Percentiles rank a stretch among this genome's conserved stretches.
phyloP scores from a whole-genome alignment of 306 rosid genomes.

The Sindora glabra region DNA sequence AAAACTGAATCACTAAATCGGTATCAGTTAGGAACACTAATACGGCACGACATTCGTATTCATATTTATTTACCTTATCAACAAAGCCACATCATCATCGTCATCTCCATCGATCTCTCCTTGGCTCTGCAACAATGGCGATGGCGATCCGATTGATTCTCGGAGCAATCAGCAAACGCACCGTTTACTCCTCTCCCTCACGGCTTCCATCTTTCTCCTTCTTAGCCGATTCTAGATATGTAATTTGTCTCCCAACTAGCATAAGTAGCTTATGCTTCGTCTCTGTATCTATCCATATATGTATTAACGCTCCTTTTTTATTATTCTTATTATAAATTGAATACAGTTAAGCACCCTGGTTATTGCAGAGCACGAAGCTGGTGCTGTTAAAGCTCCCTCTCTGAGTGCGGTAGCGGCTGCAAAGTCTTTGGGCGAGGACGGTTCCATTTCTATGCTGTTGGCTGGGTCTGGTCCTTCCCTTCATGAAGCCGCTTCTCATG shows the following conservation, averaged over 20 bases:
- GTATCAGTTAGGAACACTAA: background rate
- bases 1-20: no score
- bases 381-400: slow-evolving; percentile 54
- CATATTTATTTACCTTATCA: no score
- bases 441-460: slow-evolving; percentile 60
- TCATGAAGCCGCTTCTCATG: slow-evolving; percentile 65
- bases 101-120: background rate
- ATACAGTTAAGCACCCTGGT: slow-evolving; percentile 76
- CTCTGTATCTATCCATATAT: background rate
- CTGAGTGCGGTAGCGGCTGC: slow-evolving; percentile 76
- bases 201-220: slow-evolving; percentile 11
- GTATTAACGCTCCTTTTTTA: background rate
- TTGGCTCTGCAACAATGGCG: slow-evolving; percentile 42
- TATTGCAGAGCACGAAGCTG: slow-evolving; percentile 74
- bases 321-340: background rate
- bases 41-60: background rate
- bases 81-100: background rate
- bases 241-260: slow-evolving; percentile 15
- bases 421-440: slow-evolving; percentile 37
- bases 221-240: slow-evolving; percentile 43
- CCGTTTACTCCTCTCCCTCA: slow-evolving; percentile 20
- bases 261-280: background rate
- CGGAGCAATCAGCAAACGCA: slow-evolving; percentile 44
- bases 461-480: slow-evolving; percentile 84
- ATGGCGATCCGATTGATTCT: slow-evolving; percentile 49